Percentiles rank a stretch among this genome's conserved stretches.
Conservation (phyloP, 306 rosid species). For the Citrullus mucosospermus region DNA sequence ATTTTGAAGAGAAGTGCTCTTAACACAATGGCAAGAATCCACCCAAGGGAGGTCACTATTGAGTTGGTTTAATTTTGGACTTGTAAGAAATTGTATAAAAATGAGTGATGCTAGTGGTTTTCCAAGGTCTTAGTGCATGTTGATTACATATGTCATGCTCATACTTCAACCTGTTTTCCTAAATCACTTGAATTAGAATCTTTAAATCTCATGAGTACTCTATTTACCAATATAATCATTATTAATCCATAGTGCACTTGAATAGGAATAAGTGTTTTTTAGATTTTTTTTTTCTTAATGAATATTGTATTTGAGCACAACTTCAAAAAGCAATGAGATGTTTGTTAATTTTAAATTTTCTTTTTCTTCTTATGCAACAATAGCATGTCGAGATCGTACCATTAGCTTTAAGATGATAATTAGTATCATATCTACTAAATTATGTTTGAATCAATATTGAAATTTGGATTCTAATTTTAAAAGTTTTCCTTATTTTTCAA, state of each 20-base stretch:
- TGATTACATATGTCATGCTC: background rate
- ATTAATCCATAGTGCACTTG: background rate
- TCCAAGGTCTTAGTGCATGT: background rate
- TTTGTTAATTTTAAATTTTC: background rate
- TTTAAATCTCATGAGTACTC: background rate
- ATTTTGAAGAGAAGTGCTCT: background rate
- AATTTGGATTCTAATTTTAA: too few species aligned
- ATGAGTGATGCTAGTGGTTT: background rate
- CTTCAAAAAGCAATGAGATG: background rate
- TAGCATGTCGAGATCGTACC: too few species aligned
- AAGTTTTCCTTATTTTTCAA: too few species aligned
- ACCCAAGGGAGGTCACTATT: background rate
- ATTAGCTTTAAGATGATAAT: too few species aligned
- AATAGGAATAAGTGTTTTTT: background rate
- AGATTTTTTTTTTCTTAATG: too few species aligned
- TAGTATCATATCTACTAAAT: too few species aligned
- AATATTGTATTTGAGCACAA: background rate
- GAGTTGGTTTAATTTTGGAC: background rate
- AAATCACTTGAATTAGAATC: background rate
- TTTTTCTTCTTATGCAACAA: too few species aligned
- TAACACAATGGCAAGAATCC: background rate
- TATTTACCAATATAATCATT: background rate
- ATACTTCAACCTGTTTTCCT: background rate
- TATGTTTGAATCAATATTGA: too few species aligned
- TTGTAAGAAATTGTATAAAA: background rate